Conservation (phyloP, 2,329 filamentous ascomycete species). For the Ceratocystis albifundus region DNA sequence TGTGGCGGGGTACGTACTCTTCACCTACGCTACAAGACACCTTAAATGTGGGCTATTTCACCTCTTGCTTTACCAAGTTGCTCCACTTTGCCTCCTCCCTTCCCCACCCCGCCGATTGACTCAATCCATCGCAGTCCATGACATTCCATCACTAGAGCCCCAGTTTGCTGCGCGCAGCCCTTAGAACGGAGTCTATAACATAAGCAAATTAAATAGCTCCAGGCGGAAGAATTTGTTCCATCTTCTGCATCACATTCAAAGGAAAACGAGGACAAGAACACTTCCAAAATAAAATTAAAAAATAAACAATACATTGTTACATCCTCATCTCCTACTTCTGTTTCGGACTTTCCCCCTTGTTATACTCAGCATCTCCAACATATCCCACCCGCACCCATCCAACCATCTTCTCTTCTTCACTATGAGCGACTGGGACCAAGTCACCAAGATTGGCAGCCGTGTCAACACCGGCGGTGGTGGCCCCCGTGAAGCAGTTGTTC, state of each 20-base stretch:
- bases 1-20: constrained; percentile 5
- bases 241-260: background rate
- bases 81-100: constrained; percentile 20
- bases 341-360: background rate
- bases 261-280: background rate
- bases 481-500: constrained; percentile 76
- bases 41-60: background rate
- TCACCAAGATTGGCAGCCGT: constrained; percentile 91
- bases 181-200: constrained; percentile 10
- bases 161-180: constrained; percentile 1
- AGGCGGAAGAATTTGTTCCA: constrained; percentile 3
- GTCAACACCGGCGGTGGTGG: constrained; percentile 53
- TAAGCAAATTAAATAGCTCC: constrained; percentile 8
- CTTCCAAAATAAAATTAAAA: background rate
- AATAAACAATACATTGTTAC: background rate
- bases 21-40: background rate
- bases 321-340: background rate
- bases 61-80: background rate
- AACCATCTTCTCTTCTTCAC: constrained; percentile 35
- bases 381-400: background rate
- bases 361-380: background rate
- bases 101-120: too few species aligned
- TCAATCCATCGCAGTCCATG: constrained; percentile 23
- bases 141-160: constrained; percentile 19
- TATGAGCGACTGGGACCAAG: constrained; percentile 69